Percentiles rank a stretch among this genome's conserved stretches.
These are phyloP conservation scores for Diaporthe aspalathi DNA, from an alignment of 2,329 filamentous ascomycete species.

Conservation along the genomic window DNA sequence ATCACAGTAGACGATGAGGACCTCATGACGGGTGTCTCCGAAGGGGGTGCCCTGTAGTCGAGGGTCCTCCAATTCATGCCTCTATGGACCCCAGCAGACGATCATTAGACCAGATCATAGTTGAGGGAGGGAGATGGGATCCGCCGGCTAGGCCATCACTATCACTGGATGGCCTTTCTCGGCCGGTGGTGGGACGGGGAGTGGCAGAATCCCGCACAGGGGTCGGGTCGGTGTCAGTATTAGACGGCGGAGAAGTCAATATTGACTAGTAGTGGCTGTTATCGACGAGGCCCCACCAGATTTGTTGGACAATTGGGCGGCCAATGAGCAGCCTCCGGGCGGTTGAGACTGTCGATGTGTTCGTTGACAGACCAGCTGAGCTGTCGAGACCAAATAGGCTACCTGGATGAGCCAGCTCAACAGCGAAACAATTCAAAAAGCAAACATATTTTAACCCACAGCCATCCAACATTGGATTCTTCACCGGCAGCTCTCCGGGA, in stretches of 20 bases:
- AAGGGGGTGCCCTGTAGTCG: conserved; percentile 37
- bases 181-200: neutral
- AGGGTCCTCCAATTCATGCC: neutral
- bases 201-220: neutral
- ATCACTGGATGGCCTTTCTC: neutral
- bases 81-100: too few species aligned
- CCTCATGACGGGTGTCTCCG: conserved; percentile 62
- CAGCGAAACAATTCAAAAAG: neutral
- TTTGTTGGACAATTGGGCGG: neutral
- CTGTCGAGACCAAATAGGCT: neutral
- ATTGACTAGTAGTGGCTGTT: neutral
- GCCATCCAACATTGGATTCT: neutral
- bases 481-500: neutral
- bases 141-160: neutral
- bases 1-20: conserved; percentile 69
- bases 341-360: neutral
- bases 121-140: too few species aligned
- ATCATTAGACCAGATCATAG: neutral
- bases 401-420: neutral
- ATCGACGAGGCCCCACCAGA: neutral
- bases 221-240: too few species aligned
- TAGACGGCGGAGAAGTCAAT: too few species aligned
- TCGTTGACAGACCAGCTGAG: neutral
- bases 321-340: neutral
- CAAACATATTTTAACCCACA: neutral